Percentiles rank a stretch among this genome's conserved stretches.
phyloP scores from a whole-genome alignment of 768 basidiomycete species.

The Tulasnella sp. region DNA sequence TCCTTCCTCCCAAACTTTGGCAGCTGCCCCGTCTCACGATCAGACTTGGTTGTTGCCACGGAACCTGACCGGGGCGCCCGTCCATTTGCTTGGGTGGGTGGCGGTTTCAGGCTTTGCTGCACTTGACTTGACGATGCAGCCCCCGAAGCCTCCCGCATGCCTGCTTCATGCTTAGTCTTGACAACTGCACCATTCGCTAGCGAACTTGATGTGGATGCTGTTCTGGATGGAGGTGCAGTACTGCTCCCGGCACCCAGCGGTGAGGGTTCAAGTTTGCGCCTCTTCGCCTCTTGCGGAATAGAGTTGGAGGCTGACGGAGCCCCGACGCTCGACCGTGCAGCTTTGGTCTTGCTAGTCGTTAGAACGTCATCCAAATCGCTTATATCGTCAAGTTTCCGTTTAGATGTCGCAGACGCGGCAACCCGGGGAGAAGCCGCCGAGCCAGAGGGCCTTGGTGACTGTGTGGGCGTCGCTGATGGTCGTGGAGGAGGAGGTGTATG shows the following conservation, averaged over 20 bases:
- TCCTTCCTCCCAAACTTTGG: slow-evolving; percentile 4
- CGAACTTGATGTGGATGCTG: not conserved
- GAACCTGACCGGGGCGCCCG: not conserved
- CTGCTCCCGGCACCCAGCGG: not conserved
- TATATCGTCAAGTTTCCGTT: slow-evolving; percentile 11
- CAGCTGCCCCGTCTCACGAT: not conserved
- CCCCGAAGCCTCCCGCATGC: not conserved
- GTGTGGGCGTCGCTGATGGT: not conserved
- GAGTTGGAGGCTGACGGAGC: not conserved
- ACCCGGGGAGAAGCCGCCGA: not conserved
- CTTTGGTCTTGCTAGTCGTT: not conserved
- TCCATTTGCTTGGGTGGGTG: not conserved
- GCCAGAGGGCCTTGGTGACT: not conserved
- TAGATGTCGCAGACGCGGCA: not conserved
- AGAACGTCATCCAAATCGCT: not conserved
- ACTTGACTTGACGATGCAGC: not conserved
- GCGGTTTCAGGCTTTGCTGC: not conserved
- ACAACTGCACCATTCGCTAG: not conserved
- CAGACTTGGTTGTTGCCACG: not conserved
- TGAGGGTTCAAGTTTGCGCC: not conserved
- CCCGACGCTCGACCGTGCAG: not conserved
- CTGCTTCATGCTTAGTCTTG: not conserved
- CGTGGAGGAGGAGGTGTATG: slow-evolving; percentile 9
- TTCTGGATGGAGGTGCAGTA: not conserved
- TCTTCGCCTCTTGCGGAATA: not conserved